phyloP scores from a whole-genome alignment of 1,284 basidiomycete species.

The Moesziomyces sp. region DNA sequence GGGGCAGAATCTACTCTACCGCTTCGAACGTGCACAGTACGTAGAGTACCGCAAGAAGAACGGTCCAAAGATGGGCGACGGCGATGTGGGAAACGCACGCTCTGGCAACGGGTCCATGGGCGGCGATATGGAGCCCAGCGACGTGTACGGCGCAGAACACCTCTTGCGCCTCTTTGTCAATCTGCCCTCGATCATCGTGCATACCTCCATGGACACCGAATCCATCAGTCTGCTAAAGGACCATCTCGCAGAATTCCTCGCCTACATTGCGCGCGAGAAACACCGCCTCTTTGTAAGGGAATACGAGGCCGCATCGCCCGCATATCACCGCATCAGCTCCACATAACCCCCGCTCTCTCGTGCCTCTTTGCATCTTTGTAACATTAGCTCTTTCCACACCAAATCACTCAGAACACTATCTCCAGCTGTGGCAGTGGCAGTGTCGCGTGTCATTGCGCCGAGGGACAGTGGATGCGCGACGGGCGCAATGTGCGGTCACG shows the following conservation, averaged over 20 bases:
- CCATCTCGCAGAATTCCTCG: constrained; percentile 87
- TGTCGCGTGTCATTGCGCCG: neutral
- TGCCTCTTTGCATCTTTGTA: constrained; percentile 10
- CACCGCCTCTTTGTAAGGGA: constrained; percentile 77
- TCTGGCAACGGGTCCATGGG: constrained; percentile 67
- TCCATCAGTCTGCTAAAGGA: constrained; percentile 84
- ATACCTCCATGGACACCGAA: constrained; percentile 90
- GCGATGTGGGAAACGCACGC: constrained; percentile 60
- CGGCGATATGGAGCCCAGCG: constrained; percentile 79
- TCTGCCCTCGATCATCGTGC: constrained; percentile 80
- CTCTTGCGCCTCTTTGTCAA: constrained; percentile 84
- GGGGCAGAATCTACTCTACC: constrained; percentile 89
- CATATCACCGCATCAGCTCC: constrained; percentile 76
- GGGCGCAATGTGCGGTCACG: neutral
- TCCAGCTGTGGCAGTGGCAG: too few species aligned
- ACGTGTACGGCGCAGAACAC: constrained; percentile 94
- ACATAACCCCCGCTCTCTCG: constrained; percentile 23
- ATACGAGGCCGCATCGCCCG: constrained; percentile 78
- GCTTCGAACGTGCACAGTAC: constrained; percentile 93
- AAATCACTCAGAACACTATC: too few species aligned
- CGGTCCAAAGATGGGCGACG: constrained; percentile 70
- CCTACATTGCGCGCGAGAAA: constrained; percentile 78
- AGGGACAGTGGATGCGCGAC: constrained; percentile 24
- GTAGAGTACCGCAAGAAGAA: constrained; percentile 81
- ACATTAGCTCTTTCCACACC: constrained; percentile 11